phyloP scores from a whole-genome alignment of 352 stramenopile genomes.

The Pilasporangium apinafurcum region DNA sequence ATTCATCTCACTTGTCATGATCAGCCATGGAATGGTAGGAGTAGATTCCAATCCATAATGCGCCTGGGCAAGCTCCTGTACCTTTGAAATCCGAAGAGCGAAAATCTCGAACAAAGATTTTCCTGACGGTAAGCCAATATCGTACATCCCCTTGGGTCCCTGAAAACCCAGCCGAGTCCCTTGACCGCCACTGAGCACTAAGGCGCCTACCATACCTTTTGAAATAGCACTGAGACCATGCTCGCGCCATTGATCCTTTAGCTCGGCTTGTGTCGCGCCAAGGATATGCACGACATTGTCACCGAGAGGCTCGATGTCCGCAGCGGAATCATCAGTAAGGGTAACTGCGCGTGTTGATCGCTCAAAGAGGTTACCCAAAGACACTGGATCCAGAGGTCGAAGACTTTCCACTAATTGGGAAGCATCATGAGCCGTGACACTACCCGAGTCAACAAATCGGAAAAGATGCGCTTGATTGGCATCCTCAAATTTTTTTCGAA shows the following conservation, averaged over 20 bases:
- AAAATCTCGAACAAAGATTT: constrained; percentile 93
- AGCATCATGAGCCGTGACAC: constrained; percentile 21
- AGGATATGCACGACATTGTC: constrained; percentile 37
- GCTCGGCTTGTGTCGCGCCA: constrained; percentile 12
- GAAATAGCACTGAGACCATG: constrained; percentile 67
- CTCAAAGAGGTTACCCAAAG: constrained; percentile 27
- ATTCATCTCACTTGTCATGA: constrained; percentile 98
- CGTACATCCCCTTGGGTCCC: constrained; percentile 93
- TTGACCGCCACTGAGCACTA: constrained; percentile 92
- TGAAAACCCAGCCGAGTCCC: constrained; percentile 93
- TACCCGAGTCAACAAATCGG: constrained; percentile 31
- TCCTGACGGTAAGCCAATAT: constrained; percentile 86
- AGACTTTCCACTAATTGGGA: constrained; percentile 28
- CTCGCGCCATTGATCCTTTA: constrained; percentile 25
- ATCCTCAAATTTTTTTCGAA: constrained; percentile 23
- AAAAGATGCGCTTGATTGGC: constrained; percentile 41
- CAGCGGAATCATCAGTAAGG: constrained; percentile 2
- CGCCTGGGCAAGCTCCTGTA: constrained; percentile 40
- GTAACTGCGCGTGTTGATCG: constrained; percentile 27
- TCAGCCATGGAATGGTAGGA: constrained; percentile 79
- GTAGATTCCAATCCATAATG: constrained; percentile 5
- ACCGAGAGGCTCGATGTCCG: constrained; percentile 29
- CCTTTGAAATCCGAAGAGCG: constrained; percentile 75
- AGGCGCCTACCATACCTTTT: constrained; percentile 75
- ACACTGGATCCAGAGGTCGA: constrained; percentile 15